Conservation (phyloP, 148 eudicot genomes). For the Nepenthes gracilis region DNA sequence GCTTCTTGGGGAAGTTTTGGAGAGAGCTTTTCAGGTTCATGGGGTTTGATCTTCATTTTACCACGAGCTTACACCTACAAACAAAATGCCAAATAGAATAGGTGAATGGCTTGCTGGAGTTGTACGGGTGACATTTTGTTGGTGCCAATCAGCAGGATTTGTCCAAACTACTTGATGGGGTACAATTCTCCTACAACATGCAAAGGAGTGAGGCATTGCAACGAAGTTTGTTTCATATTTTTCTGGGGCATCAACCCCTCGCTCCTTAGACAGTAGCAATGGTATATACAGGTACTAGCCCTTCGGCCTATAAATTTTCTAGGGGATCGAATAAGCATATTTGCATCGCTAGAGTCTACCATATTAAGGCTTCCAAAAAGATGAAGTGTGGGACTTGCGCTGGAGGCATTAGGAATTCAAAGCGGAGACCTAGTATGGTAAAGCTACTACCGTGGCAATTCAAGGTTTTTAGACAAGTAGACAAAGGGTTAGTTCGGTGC, state of each 20-base stretch:
- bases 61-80: background rate
- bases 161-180: background rate
- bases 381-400: background rate
- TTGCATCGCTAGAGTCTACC: background rate
- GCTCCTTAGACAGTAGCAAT: background rate
- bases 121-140: background rate
- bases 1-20: background rate
- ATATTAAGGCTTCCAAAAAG: background rate
- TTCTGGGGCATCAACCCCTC: background rate
- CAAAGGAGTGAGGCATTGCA: background rate
- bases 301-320: background rate
- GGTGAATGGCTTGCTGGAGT: background rate
- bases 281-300: background rate
- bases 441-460: background rate
- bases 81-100: background rate
- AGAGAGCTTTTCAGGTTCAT: background rate
- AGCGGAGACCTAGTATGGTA: background rate
- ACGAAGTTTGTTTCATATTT: background rate
- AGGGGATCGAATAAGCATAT: background rate
- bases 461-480: background rate
- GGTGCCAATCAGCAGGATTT: background rate
- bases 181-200: slow-evolving; percentile 4
- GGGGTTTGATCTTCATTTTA: background rate
- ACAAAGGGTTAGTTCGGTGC: background rate
- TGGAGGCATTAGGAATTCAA: background rate